phyloP scores from a whole-genome alignment of 495 filamentous ascomycete species.

The Jackrogersella multiformis region DNA sequence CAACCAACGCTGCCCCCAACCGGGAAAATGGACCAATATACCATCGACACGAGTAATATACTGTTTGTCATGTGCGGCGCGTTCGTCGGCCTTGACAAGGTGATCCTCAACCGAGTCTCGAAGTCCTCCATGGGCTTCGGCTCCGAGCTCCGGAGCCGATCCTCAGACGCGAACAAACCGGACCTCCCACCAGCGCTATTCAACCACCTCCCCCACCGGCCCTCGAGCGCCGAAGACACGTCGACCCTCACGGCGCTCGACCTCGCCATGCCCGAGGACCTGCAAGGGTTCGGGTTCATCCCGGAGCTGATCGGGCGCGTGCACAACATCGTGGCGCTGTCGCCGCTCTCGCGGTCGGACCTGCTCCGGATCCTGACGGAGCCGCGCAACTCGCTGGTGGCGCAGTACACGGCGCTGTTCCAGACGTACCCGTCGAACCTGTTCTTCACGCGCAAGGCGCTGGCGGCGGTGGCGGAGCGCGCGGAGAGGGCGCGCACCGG shows the following conservation, averaged over 20 bases:
- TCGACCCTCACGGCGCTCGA: conserved; percentile 77
- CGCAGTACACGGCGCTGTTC: conserved; percentile 88
- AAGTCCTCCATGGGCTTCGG: conserved; percentile 94
- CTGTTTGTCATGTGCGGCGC: conserved; percentile 96
- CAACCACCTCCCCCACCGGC: conserved; percentile 52
- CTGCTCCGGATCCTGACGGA: conserved; percentile 90
- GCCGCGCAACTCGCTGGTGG: conserved; percentile 84
- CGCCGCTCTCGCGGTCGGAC: conserved; percentile 78
- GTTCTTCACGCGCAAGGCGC: conserved; percentile 79
- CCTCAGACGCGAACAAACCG: conserved; percentile 47
- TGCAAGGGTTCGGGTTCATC: conserved; percentile 93
- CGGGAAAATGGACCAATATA: conserved; percentile 84
- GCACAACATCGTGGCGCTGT: conserved; percentile 84
- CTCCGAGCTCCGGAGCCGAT: conserved; percentile 71
- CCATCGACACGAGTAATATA: conserved; percentile 93
- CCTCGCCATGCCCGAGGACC: conserved; percentile 79
- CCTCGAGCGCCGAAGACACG: conserved; percentile 22
- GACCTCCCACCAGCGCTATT: conserved; percentile 56
- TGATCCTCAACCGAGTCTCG: conserved; percentile 83
- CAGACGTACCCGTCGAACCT: conserved; percentile 83
- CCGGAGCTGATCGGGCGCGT: conserved; percentile 93
- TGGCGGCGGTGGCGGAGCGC: conserved; percentile 79
- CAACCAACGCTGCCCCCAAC: conserved; percentile 50
- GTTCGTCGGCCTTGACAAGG: conserved; percentile 91
- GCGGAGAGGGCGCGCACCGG: conserved; percentile 83